A percentile compares a stretch with the other conserved stretches of the same genome.
Evolutionary conservation across 1,284 basidiomycete species (phyloP).

Genomic region (Ceratobasidium papillatum): DNA sequence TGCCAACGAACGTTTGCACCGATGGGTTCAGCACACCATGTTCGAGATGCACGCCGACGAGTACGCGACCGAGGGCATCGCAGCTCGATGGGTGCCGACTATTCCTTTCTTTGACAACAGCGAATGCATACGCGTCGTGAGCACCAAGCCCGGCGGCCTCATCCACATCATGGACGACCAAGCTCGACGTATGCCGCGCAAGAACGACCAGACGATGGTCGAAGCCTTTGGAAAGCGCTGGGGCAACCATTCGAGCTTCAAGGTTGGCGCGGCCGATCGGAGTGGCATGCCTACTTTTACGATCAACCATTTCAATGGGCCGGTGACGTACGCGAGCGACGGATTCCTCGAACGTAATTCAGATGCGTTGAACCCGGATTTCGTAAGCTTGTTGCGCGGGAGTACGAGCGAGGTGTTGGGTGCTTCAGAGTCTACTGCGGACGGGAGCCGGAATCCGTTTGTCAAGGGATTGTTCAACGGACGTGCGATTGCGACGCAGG

Average conservation of each 20-base stretch:
- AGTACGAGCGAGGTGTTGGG: slow-evolving; percentile 54
- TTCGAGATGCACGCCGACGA: slow-evolving; percentile 84
- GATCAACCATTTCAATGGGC: slow-evolving; percentile 89
- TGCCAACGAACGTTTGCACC: slow-evolving; percentile 89
- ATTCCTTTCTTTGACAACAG: slow-evolving; percentile 91
- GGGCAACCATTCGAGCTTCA: slow-evolving; percentile 93
- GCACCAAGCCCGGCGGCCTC: slow-evolving; percentile 88
- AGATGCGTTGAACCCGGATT: slow-evolving; percentile 91
- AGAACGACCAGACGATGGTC: slow-evolving; percentile 93
- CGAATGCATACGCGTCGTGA: slow-evolving; percentile 87
- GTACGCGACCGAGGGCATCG: slow-evolving; percentile 86
- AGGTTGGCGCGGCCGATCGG: slow-evolving; percentile 76
- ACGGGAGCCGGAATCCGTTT: slow-evolving; percentile 88
- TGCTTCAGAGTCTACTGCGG: slow-evolving; percentile 52
- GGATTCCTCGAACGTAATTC: slow-evolving; percentile 89
- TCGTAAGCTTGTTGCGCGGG: slow-evolving; percentile 87
- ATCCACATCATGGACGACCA: slow-evolving; percentile 99
- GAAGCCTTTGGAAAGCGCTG: slow-evolving; percentile 94
- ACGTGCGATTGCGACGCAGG: slow-evolving; percentile 88
- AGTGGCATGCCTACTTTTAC: slow-evolving; percentile 89
- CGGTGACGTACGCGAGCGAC: slow-evolving; percentile 91
- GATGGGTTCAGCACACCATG: slow-evolving; percentile 81
- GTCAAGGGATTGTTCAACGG: slow-evolving; percentile 88
- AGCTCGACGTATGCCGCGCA: slow-evolving; percentile 83
- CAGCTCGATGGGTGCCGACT: slow-evolving; percentile 67